These are phyloP conservation scores for Sungouiozyma ichnusensis DNA, from an alignment of 805 yeast species.

Conservation along the genomic window DNA sequence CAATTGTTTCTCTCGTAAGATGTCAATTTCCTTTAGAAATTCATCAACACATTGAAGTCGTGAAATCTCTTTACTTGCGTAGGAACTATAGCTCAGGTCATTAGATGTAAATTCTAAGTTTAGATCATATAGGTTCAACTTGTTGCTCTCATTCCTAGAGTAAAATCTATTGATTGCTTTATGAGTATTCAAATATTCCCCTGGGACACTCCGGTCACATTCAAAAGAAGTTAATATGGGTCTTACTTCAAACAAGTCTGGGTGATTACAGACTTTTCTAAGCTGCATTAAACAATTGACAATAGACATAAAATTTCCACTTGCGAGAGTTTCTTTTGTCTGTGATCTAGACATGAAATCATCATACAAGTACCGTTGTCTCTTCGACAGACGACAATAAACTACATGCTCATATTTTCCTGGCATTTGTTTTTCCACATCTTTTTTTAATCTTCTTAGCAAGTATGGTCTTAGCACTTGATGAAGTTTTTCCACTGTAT, in stretches of 20 bases:
- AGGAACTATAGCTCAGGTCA: constrained; percentile 35
- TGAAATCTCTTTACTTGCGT: constrained; percentile 35
- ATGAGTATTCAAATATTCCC: constrained; percentile 37
- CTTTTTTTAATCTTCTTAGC: constrained; percentile 83
- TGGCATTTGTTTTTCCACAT: constrained; percentile 98
- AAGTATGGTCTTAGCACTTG: constrained; percentile 89
- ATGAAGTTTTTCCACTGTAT: constrained; percentile 81
- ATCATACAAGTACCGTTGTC: constrained; percentile 86
- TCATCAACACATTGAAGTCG: constrained; percentile 38
- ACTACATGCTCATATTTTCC: constrained; percentile 93
- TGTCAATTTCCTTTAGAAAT: constrained; percentile 35
- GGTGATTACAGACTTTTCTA: constrained; percentile 93
- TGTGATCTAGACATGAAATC: constrained; percentile 97
- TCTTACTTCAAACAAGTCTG: constrained; percentile 90
- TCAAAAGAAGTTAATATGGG: constrained; percentile 89
- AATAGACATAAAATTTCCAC: constrained; percentile 89
- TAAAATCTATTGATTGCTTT: constrained; percentile 28
- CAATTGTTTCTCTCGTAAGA: constrained; percentile 28
- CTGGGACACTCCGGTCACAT: constrained; percentile 51
- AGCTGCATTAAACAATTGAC: constrained; percentile 96
- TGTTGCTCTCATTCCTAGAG: background rate
- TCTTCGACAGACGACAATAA: constrained; percentile 81
- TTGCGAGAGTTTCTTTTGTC: constrained; percentile 83
- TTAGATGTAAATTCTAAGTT: constrained; percentile 47
- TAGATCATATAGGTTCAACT: constrained; percentile 43